These are phyloP conservation scores for Psilocybe cubensis DNA, from an alignment of 768 basidiomycete genomes.

Conservation along the genomic window DNA sequence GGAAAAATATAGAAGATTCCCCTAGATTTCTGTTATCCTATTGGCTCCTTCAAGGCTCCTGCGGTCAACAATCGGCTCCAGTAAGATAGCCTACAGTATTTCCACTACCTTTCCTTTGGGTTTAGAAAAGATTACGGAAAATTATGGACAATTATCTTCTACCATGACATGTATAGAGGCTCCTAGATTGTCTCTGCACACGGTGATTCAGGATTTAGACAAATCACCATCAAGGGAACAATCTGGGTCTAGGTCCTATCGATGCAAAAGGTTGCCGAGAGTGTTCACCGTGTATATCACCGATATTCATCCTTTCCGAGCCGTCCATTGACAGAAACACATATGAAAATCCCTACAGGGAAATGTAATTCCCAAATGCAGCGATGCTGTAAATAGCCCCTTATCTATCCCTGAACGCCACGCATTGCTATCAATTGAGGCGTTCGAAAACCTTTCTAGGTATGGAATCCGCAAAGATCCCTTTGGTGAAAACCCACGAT, in stretches of 20 bases:
- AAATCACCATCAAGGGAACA: neutral
- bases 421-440: neutral
- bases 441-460: neutral
- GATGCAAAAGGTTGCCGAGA: neutral
- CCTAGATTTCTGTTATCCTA: neutral
- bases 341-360: conserved; percentile 11
- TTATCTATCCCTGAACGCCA: neutral
- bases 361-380: conserved; percentile 16
- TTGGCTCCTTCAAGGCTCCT: neutral
- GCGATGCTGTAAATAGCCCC: neutral
- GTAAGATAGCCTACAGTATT: neutral
- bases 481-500: too few species aligned
- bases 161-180: neutral
- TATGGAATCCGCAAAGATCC: too few species aligned
- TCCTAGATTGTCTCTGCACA: neutral
- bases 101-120: neutral
- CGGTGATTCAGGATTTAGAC: neutral
- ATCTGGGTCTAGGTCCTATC: neutral
- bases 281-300: neutral
- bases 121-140: neutral
- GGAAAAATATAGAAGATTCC: neutral
- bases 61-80: neutral
- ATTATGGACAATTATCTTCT: neutral
- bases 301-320: neutral
- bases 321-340: neutral